These are phyloP conservation scores for Cladosporium sp. DNA, from an alignment of 2,329 filamentous ascomycete genomes.

Conservation along the genomic window DNA sequence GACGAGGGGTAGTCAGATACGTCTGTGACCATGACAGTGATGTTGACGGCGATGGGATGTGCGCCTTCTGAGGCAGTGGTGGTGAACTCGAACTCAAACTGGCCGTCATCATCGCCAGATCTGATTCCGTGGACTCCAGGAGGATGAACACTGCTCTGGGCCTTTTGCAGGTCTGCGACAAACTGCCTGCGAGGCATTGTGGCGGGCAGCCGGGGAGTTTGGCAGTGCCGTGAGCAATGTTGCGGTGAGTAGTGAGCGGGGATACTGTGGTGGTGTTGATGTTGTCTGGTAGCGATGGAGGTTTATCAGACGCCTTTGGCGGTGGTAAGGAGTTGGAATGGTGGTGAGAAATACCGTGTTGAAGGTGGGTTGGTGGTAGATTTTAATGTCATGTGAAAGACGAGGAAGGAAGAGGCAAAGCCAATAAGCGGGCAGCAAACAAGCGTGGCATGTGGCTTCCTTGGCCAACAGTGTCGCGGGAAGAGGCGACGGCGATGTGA, in stretches of 20 bases:
- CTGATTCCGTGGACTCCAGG: conserved; percentile 56
- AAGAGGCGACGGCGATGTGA: neutral
- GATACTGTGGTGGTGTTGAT: neutral
- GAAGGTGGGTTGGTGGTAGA: neutral
- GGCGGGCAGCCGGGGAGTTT: neutral
- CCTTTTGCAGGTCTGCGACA: conserved; percentile 56
- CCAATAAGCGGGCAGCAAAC: neutral
- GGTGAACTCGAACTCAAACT: conserved; percentile 59
- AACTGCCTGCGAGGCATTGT: conserved; percentile 68
- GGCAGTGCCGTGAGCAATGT: neutral
- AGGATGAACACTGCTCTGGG: conserved; percentile 41
- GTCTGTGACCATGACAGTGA: conserved; percentile 50
- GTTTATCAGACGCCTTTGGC: neutral
- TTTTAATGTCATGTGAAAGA: neutral
- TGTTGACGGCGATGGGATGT: conserved; percentile 30
- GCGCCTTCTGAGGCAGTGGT: neutral
- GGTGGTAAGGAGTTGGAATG: neutral
- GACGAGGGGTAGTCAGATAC: conserved; percentile 59
- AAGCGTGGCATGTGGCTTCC: neutral
- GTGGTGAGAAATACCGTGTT: neutral
- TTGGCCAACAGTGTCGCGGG: neutral
- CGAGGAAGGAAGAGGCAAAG: neutral
- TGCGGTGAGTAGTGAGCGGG: neutral
- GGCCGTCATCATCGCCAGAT: conserved; percentile 69
- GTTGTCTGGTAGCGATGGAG: neutral